Evolutionary conservation across 129 eudicot genomes (phyloP).

Genomic region (Scalesia atractyloides): DNA sequence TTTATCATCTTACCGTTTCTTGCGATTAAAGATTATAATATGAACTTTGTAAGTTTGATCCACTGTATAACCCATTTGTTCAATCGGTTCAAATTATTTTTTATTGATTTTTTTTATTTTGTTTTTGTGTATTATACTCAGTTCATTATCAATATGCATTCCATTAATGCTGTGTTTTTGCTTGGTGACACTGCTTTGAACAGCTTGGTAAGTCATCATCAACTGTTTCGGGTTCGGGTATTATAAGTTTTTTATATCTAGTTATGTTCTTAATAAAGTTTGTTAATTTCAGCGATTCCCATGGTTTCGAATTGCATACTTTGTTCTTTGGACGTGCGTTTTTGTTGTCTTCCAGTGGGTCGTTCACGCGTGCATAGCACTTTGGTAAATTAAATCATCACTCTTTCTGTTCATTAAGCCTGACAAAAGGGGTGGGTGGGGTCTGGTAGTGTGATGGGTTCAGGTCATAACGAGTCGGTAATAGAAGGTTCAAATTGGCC

Average conservation of each 20-base stretch:
- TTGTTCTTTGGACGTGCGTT: conserved; percentile 76
- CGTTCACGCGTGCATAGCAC: conserved; percentile 66
- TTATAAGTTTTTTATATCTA: background rate
- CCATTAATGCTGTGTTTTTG: conserved; percentile 77
- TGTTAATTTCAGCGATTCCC: conserved; percentile 69
- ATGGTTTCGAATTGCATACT: conserved; percentile 91
- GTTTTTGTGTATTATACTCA: conserved; percentile 31
- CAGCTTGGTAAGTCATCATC: conserved; percentile 55
- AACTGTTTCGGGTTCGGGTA: background rate
- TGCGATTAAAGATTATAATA: conserved; percentile 60
- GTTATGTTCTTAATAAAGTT: background rate
- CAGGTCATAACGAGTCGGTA: too few species aligned
- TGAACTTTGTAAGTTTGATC: conserved; percentile 73
- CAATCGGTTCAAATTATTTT: background rate
- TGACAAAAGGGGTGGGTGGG: too few species aligned
- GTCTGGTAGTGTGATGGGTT: too few species aligned
- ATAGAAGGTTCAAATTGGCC: too few species aligned
- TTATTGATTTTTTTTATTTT: background rate
- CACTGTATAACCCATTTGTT: background rate
- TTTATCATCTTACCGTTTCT: conserved; percentile 87
- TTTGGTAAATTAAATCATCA: conserved; percentile 59
- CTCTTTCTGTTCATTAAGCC: background rate
- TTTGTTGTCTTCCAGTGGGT: conserved; percentile 86
- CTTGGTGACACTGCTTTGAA: conserved; percentile 87
- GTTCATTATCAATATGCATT: conserved; percentile 86